Conservation (phyloP, 2,329 filamentous ascomycete genomes). For the Colletotrichum gloeosporioides region DNA sequence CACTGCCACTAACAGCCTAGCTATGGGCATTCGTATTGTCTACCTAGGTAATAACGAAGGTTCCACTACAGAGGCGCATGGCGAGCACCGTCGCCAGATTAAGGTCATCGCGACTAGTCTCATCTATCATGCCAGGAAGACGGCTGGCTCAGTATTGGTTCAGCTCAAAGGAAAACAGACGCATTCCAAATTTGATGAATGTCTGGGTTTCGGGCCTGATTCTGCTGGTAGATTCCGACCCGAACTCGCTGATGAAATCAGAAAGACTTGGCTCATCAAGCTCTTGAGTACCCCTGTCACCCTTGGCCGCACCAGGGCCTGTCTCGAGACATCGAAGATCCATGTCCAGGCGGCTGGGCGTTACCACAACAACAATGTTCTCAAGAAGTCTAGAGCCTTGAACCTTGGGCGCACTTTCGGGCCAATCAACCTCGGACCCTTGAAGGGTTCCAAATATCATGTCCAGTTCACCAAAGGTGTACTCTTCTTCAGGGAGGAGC, state of each 20-base stretch:
- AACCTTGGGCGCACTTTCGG: rapidly evolving
- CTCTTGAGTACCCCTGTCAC: background rate
- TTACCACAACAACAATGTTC: background rate
- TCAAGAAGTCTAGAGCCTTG: rapidly evolving
- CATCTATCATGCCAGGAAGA: no score
- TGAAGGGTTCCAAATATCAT: background rate
- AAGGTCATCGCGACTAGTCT: no score
- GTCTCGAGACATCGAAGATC: background rate
- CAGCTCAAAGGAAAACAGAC: no score
- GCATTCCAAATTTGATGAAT: no score
- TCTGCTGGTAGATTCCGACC: background rate
- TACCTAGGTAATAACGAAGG: no score
- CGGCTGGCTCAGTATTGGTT: no score
- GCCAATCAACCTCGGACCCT: background rate
- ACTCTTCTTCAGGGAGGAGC: background rate
- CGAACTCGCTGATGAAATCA: background rate
- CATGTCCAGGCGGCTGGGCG: background rate
- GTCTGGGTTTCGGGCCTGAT: no score
- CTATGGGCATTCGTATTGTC: no score
- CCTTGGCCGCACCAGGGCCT: background rate
- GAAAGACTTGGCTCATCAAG: background rate
- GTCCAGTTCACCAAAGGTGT: background rate
- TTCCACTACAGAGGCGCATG: no score
- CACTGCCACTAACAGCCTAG: no score
- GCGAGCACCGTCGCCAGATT: no score